Evolutionary conservation across 2,329 filamentous ascomycete genomes (phyloP), one percentile per base, ranked within the genome.

Genomic region (Zymoseptoria tritici): DNA sequence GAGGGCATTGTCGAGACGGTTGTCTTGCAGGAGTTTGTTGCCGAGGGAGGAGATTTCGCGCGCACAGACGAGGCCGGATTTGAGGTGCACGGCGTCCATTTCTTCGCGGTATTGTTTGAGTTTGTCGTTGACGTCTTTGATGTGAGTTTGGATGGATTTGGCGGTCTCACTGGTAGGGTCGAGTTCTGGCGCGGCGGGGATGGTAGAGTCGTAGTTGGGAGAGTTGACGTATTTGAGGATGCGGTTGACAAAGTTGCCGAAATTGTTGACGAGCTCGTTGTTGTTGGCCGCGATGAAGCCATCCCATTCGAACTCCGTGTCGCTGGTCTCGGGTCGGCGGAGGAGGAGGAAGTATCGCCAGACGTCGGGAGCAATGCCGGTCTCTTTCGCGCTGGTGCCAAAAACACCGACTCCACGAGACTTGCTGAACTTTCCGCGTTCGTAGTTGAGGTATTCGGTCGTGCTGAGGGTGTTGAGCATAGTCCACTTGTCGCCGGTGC

Each of bases 281-380:
- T 97, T 96, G 81, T 96, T 96, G 67, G 84, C 81, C 42, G 85
- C 82, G 63, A 94, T 88, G 76, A 96, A 95, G 52, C 87, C 83
- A 60, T 83, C 84, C 91, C 91, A 96, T 73, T 93, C 88, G 73
- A 96, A 96, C 71, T 96, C 89, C 0, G 90, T 88, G 72, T 97
- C 92, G 56, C 88, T 84, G 9, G 86, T 88, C 75, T 97, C 92
- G 0, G 92, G 92, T 59, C 92, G 85, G 73, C 89, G 87, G 52
- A 91, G 88, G 46, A 96, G 81, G 21, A 97, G 83, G 77, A 94
- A 96, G 76, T 93, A 96, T 66, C 92, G 83, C 90, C 91, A 97
- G n/a, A 97, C 90, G 63, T 93, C 90, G 0, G 91, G 80, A 16
- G 88, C 83, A 19, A 97, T 83, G 20, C 91, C 91, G 8, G 91